Percentiles rank a stretch among this genome's conserved stretches.
Conservation (phyloP, 352 stramenopile species). For the Phytophthora multivora region DNA sequence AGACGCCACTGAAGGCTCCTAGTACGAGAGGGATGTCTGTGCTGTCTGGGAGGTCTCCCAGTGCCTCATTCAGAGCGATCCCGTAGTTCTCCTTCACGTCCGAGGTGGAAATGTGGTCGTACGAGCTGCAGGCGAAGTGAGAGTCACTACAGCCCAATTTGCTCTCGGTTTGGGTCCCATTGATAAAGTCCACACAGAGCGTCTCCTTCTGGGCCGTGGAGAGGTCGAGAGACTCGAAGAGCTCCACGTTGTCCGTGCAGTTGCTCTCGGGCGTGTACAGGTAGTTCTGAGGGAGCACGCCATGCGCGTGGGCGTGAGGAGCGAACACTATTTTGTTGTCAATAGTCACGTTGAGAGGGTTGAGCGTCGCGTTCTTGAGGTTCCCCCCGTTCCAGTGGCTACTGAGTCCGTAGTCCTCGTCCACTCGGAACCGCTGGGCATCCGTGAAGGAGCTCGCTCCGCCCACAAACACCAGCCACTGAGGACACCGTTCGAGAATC, state of each 20-base stretch:
- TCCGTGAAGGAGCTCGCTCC: conserved; percentile 52
- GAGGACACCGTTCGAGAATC: conserved; percentile 53
- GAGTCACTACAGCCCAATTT: conserved; percentile 42
- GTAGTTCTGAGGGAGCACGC: conserved; percentile 62
- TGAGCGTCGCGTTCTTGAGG: conserved; percentile 60
- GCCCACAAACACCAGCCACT: conserved; percentile 70
- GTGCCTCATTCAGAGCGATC: conserved; percentile 46
- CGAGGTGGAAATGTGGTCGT: conserved; percentile 40
- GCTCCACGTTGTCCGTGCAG: conserved; percentile 35
- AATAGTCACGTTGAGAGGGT: conserved; percentile 43
- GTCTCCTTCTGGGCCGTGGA: conserved; percentile 16
- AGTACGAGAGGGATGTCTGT: conserved; percentile 54
- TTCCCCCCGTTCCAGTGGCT: conserved; percentile 69
- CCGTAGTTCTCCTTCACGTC: conserved; percentile 42
- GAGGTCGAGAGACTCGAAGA: conserved; percentile 32
- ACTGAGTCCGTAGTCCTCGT: conserved; percentile 47
- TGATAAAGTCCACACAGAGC: conserved; percentile 51
- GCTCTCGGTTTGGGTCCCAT: conserved; percentile 42
- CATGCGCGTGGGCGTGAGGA: conserved; percentile 64
- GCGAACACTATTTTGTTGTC: conserved; percentile 73
- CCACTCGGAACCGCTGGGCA: conserved; percentile 42
- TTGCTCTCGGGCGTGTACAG: conserved; percentile 52
- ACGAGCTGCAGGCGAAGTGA: conserved; percentile 46
- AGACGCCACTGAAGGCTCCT: conserved; percentile 70
- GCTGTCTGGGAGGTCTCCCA: conserved; percentile 38